Conservation (phyloP, 202 grass and related monocot species). For the Schoenoplectus triqueter region DNA sequence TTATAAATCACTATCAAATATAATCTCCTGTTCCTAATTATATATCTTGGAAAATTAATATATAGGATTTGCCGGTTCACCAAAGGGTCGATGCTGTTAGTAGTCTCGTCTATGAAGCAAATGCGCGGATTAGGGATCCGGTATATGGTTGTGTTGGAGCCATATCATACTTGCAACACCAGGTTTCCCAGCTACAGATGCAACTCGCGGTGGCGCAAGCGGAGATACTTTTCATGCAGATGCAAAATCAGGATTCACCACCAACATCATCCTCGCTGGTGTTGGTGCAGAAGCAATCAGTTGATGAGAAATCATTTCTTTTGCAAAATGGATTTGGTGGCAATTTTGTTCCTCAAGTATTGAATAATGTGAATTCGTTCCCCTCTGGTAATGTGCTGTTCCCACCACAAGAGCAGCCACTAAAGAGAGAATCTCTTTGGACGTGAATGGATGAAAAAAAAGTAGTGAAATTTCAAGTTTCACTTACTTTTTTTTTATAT, state of each 20-base stretch:
- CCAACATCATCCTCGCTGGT: neutral
- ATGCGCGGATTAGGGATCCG: conserved; percentile 43
- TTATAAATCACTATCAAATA: neutral
- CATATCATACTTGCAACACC: conserved; percentile 57
- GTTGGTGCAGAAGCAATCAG: conserved; percentile 29
- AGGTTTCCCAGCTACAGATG: conserved; percentile 58
- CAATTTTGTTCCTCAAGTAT: conserved; percentile 26
- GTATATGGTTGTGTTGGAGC: conserved; percentile 50
- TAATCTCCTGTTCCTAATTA: neutral
- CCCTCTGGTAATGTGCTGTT: conserved; percentile 34
- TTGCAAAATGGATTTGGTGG: conserved; percentile 40
- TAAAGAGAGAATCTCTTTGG: conserved; percentile 53
- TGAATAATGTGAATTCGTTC: conserved; percentile 39
- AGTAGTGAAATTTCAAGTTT: neutral
- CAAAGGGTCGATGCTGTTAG: conserved; percentile 57
- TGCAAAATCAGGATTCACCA: conserved; percentile 40
- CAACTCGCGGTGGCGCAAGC: conserved; percentile 47
- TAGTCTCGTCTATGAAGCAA: conserved; percentile 67
- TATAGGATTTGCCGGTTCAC: conserved; percentile 52
- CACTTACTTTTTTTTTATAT: neutral
- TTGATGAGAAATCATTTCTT: conserved; percentile 40
- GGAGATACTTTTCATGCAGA: conserved; percentile 46
- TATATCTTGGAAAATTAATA: neutral
- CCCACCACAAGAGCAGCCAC: conserved; percentile 38
- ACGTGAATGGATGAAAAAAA: conserved; percentile 29